Conservation (phyloP, 495 filamentous ascomycete species). For the Aspergillus panamensis region DNA sequence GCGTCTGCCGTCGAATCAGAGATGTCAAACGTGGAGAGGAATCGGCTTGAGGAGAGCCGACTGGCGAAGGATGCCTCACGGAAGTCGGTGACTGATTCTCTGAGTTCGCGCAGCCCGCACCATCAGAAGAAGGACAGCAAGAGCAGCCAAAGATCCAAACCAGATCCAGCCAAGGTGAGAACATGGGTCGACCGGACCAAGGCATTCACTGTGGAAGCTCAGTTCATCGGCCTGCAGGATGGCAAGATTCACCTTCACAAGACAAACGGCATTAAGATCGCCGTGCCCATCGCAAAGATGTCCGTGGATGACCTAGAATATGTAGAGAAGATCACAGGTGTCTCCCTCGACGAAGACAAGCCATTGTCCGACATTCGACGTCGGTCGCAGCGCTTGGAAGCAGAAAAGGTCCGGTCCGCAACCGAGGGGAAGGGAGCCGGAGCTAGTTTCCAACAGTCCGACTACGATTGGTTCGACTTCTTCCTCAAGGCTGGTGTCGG, state of each 20-base stretch:
- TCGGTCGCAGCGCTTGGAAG: constrained; percentile 29
- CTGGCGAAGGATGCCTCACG: constrained; percentile 71
- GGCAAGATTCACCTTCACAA: constrained; percentile 99
- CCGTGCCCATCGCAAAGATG: constrained; percentile 93
- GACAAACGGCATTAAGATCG: constrained; percentile 96
- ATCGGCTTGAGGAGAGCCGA: constrained; percentile 76
- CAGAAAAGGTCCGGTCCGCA: constrained; percentile 21
- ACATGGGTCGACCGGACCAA: constrained; percentile 93
- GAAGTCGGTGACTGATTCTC: constrained; percentile 53
- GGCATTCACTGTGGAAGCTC: constrained; percentile 94
- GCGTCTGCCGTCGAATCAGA: constrained; percentile 58
- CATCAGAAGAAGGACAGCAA: constrained; percentile 66
- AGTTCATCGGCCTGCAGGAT: constrained; percentile 86
- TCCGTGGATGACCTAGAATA: constrained; percentile 91
- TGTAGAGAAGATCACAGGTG: constrained; percentile 79
- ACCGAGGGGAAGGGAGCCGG: constrained; percentile 42
- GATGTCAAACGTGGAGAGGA: constrained; percentile 73
- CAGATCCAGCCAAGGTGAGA: constrained; percentile 77
- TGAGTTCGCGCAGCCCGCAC: constrained; percentile 57
- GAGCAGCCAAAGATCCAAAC: constrained; percentile 67
- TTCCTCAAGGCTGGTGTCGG: constrained; percentile 90
- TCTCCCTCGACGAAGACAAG: constrained; percentile 94
- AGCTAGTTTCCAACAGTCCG: constrained; percentile 53
- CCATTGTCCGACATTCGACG: constrained; percentile 76
- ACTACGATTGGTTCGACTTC: constrained; percentile 99